These are phyloP conservation scores for Phytophthora kernoviae DNA, from an alignment of 352 stramenopile genomes.

Conservation along the genomic window DNA sequence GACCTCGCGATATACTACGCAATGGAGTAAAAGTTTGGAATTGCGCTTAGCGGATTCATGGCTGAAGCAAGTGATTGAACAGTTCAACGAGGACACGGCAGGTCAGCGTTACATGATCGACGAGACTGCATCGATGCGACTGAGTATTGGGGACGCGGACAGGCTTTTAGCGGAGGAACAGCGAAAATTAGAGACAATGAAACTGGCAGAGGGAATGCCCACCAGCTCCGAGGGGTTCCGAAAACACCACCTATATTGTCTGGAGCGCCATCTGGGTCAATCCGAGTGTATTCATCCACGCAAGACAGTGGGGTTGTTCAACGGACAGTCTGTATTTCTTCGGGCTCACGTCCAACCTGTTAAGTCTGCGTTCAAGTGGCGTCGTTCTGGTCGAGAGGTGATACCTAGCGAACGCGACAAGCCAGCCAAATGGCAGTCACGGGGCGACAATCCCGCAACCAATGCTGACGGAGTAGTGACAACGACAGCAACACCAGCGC, in stretches of 20 bases:
- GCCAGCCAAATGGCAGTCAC: conserved; percentile 59
- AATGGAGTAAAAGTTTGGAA: conserved; percentile 68
- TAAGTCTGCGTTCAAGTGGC: conserved; percentile 74
- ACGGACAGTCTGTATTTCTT: conserved; percentile 74
- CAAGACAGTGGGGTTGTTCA: conserved; percentile 79
- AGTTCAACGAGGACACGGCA: conserved; percentile 40
- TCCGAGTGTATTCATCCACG: conserved; percentile 73
- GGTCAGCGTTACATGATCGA: background rate
- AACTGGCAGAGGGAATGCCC: conserved; percentile 72
- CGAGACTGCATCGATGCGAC: background rate
- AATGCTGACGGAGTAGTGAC: conserved; percentile 13
- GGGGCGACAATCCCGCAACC: conserved; percentile 6
- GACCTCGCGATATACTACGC: conserved; percentile 55
- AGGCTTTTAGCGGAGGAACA: conserved; percentile 39
- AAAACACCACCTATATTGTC: conserved; percentile 80
- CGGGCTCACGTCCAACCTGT: conserved; percentile 61
- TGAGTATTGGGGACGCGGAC: conserved; percentile 15
- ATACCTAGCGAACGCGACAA: conserved; percentile 49
- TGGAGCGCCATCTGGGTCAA: conserved; percentile 71
- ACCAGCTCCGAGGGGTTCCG: conserved; percentile 77
- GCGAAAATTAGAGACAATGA: conserved; percentile 30
- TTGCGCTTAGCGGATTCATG: conserved; percentile 65
- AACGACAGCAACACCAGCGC: conserved; percentile 10
- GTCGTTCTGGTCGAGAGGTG: conserved; percentile 66
- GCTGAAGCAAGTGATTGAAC: conserved; percentile 42